Evolutionary conservation across 352 stramenopile genomes (phyloP), one percentile per base, ranked within the genome.

Genomic region (Phytophthora hybrid): DNA sequence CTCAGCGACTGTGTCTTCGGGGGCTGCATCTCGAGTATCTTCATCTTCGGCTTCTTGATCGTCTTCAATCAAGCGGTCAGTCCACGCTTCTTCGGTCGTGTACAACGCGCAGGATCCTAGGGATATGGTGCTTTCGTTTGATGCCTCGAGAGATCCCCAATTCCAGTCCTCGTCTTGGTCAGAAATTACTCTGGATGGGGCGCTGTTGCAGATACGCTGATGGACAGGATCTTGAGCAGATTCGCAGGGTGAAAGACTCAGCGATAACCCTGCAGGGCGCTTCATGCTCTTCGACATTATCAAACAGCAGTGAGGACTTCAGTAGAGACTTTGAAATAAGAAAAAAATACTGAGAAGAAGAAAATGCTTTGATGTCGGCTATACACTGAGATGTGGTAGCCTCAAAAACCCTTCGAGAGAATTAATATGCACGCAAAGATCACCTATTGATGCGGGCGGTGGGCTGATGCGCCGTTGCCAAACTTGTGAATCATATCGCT

Each of bases 351-450:
- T 14, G 18, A 46, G 16, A 46, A 46, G 39, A 46, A 46, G 4
- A 46, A 46, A 46, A 46, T 46, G n/a, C 14, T 46, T 46, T 6
- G 39, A 46, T 46, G 39, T 7, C 18, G 13, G 19, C 76, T 84
- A 93, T 16, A 67, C 78, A 26, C 80, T 80, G 37, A 93, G 78
- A 32, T 93, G 56, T n/a, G 70, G 44, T 34, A 93, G 73, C n/a
- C 82, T 80, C 13, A 90, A 63, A 46, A 83, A 89, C 5, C 59
- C 67, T 72, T 93, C 81, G 3, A 95, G 75, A 16, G 81, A 82
- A 16, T 78, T 82, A 57, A 93, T 85, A 58, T 93, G 85, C 18
- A 80, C 77, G 47, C 85, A 93, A 8, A 95, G 66, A n/a, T 94
- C 83, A 19, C 91, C 85, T 2, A 91, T 66, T 14, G 83, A 73